Base-by-base conservation (phyloP, 2,329 filamentous ascomycete genomes). In the Hortaea sp. region DNA sequence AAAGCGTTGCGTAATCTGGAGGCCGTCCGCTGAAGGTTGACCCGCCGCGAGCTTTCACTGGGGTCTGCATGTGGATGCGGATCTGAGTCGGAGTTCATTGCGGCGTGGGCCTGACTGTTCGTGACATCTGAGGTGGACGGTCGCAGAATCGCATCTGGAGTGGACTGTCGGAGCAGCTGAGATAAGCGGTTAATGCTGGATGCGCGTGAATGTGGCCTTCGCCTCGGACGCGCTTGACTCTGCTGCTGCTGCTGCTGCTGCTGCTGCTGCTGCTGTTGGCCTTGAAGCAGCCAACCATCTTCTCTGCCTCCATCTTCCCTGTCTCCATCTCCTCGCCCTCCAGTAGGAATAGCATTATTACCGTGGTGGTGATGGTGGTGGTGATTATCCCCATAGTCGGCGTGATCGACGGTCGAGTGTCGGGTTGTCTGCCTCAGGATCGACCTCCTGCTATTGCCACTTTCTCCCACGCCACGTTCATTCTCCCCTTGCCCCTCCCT, bases 181-280 rank as follows among this genome's bases (percentile, higher is more conserved):
- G 59, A 51, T 57, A 66, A 49, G 51, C 60, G 50, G 43, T 58
- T 47, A 5, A 47, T 46, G 44, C 52, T 55, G 42, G 31, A 37
- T 10, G 50, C 40, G 10, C 55, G 46, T 37, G 51, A 37, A 12
- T 45, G 51, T 35, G 27, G 44, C 30, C 51, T 50, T 37, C 34
- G 13, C 10, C 31, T 20, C 5, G 12, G 29, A 10, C 32, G n/a
- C 30, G 29, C 32, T 28, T 42, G 12, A 29, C 35, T 40, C 9
- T 48, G 50, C 44, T 49, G 28, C 6, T 20, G 20, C 20, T 20
- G 20, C 20, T 20, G 20, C 20, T 20, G 20, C 20, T 20, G 20
- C 20, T 20, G 20, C 20, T 20, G 20, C 20, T 20, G 20, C 20
- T 20, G 20, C 20, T 20, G 20, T 4, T 20, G 20, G 20, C 42